Base-by-base conservation (phyloP, 2,329 filamentous ascomycete species). In the Fusarium longipes region DNA sequence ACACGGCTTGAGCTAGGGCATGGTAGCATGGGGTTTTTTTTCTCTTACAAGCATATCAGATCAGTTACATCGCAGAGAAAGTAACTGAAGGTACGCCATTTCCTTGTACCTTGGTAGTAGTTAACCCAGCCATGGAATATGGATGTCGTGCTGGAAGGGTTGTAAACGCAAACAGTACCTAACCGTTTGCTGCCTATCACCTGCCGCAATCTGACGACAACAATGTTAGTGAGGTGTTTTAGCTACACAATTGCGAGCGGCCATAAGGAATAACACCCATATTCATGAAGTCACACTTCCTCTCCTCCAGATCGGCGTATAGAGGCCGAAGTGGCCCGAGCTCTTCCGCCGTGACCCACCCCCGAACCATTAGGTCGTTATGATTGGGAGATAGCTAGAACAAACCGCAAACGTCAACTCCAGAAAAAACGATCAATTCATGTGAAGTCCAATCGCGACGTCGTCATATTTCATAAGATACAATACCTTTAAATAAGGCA, bases 31-130 rank as follows among this genome's bases (percentile, higher is more conserved):
- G 25, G 27, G 25, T 11, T 35, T 6, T 33, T 29, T 65, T 33
- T 51, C 30, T 57, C 42, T 55, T 69, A 69, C 11, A 68, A 63
- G 62, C 42, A 69, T 69, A 66, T 67, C 49, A 63, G 30, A 45
- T 22, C 29, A 47, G 44, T 39, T 24, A 27, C 24, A 38, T 27
- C n/a, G 38, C 45, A 18, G 14, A 10, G 15, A 30, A 56, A 43
- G 24, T 30, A 33, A 44, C 15, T 36, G 38, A 55, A 54, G 63
- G 56, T 48, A 55, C 48, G 38, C 52, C 45, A 67, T 53, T 44
- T 48, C 18, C n/a, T n/a, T n/a, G n/a, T n/a, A n/a, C n/a, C n/a
- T n/a, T n/a, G n/a, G 33, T 38, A 33, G 18, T 43, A 42, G 53
- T 29, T 38, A 36, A 49, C 65, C 39, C 60, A 47, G 39, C 60